Evolutionary conservation across 2,329 filamentous ascomycete genomes (phyloP).

Genomic region (Trichoderma sp.): DNA sequence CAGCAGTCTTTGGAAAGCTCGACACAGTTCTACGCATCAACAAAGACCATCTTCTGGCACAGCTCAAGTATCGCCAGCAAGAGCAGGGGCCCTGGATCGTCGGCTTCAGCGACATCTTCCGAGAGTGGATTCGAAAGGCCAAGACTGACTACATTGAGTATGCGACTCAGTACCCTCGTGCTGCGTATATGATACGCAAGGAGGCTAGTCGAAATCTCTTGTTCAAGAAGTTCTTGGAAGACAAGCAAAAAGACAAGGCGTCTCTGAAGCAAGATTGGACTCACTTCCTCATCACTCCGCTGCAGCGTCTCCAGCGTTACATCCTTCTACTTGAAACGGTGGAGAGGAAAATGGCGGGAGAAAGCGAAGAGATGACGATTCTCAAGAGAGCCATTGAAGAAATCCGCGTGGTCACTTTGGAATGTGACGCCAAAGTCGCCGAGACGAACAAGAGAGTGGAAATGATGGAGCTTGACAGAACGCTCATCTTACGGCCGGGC

Average conservation of each 20-base stretch:
- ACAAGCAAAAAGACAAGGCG: constrained; percentile 71
- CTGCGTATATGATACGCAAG: constrained; percentile 76
- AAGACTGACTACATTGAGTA: constrained; percentile 88
- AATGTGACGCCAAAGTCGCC: constrained; percentile 88
- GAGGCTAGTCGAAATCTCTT: constrained; percentile 81
- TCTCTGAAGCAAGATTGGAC: constrained; percentile 88
- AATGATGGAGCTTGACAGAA: constrained; percentile 77
- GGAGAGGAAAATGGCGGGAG: constrained; percentile 75
- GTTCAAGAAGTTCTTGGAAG: constrained; percentile 82
- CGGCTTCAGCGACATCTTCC: constrained; percentile 94
- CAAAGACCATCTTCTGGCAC: constrained; percentile 85
- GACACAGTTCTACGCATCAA: constrained; percentile 88
- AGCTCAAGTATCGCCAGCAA: constrained; percentile 93
- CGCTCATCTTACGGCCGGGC: constrained; percentile 79
- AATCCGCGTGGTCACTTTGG: constrained; percentile 81
- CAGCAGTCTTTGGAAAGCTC: constrained; percentile 84
- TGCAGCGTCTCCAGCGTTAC: constrained; percentile 89
- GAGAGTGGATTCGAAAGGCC: constrained; percentile 97
- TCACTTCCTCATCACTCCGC: constrained; percentile 88
- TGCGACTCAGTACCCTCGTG: constrained; percentile 80
- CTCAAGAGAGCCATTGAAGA: constrained; percentile 82
- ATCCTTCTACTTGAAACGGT: constrained; percentile 79
- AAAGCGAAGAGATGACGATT: constrained; percentile 87
- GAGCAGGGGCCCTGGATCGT: constrained; percentile 94
- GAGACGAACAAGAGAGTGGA: constrained; percentile 90